phyloP scores from a whole-genome alignment of 2,329 filamentous ascomycete genomes.

The Aspergillus sclerotialis region DNA sequence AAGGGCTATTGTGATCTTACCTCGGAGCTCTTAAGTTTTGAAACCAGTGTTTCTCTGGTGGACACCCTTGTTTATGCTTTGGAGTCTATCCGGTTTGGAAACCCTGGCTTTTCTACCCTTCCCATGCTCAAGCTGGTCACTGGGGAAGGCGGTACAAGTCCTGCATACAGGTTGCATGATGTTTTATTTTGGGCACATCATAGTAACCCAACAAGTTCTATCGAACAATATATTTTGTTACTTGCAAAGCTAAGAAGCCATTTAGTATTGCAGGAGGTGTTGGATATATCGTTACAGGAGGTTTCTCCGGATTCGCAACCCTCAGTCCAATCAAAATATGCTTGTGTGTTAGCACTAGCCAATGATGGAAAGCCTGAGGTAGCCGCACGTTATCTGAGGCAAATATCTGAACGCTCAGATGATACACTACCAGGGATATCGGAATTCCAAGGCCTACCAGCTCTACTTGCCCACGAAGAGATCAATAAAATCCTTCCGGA shows the following conservation, averaged over 20 bases:
- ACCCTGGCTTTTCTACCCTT: slow-evolving; percentile 11
- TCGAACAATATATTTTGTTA: slow-evolving; percentile 17
- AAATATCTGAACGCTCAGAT: slow-evolving; percentile 15
- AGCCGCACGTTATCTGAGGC: slow-evolving; percentile 17
- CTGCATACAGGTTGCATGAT: slow-evolving; percentile 10
- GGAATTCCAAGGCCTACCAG: slow-evolving; percentile 10
- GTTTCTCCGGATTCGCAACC: slow-evolving; percentile 3
- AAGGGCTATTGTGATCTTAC: slow-evolving; percentile 8
- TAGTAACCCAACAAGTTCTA: background rate
- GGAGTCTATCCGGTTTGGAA: slow-evolving; percentile 13
- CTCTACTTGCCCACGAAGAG: slow-evolving; percentile 14
- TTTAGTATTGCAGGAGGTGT: slow-evolving; percentile 14
- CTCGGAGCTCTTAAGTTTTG: background rate
- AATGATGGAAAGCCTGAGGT: slow-evolving; percentile 12
- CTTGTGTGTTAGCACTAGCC: slow-evolving; percentile 19
- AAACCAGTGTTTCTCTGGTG: slow-evolving; percentile 14
- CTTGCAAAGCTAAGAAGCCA: slow-evolving; percentile 19
- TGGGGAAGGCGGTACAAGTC: slow-evolving; percentile 8
- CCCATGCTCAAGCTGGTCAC: slow-evolving; percentile 16
- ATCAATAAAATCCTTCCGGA: slow-evolving; percentile 14
- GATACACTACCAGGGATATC: slow-evolving; percentile 20
- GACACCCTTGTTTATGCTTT: slow-evolving; percentile 15
- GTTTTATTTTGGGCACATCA: slow-evolving; percentile 10
- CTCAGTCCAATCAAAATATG: slow-evolving; percentile 13
- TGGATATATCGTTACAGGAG: slow-evolving; percentile 12